Evolutionary conservation across 2,329 filamentous ascomycete genomes (phyloP).

Genomic region (Colletotrichum theobromicola): DNA sequence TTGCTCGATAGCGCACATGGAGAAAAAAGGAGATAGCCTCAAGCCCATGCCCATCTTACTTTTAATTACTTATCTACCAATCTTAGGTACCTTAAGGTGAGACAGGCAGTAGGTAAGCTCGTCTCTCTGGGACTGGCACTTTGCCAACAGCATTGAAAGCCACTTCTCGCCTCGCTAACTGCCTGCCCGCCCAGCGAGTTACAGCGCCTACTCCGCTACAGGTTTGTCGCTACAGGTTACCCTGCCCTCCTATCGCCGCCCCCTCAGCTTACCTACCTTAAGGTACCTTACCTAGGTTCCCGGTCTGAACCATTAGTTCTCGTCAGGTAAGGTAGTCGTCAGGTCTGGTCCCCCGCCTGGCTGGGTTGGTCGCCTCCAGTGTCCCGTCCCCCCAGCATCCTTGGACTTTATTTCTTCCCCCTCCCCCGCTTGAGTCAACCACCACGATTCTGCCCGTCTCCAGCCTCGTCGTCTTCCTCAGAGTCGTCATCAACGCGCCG

Average conservation of each 20-base stretch:
- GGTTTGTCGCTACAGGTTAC: background rate
- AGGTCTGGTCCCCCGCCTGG: background rate
- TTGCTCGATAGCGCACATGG: no score
- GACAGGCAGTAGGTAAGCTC: background rate
- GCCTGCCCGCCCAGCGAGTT: no score
- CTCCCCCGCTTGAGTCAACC: constrained; percentile 10
- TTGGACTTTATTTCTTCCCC: constrained; percentile 12
- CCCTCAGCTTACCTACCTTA: background rate
- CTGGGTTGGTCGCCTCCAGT: background rate
- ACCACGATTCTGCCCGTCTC: background rate
- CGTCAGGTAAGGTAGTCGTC: background rate
- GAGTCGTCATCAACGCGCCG: background rate
- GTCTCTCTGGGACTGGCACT: background rate
- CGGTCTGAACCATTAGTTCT: background rate
- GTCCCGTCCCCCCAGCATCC: background rate
- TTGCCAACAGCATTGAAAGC: background rate
- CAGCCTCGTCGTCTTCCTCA: constrained; percentile 1
- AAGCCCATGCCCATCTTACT: background rate
- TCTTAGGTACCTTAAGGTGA: background rate
- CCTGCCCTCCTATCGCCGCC: background rate
- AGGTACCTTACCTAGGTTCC: background rate
- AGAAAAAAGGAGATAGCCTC: background rate
- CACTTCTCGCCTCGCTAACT: background rate
- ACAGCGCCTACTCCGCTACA: background rate
- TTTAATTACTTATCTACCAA: background rate